Evolutionary conservation across 768 basidiomycete genomes (phyloP), one percentile per base, ranked within the genome.

Genomic region (Cystobasidium tubakii): DNA sequence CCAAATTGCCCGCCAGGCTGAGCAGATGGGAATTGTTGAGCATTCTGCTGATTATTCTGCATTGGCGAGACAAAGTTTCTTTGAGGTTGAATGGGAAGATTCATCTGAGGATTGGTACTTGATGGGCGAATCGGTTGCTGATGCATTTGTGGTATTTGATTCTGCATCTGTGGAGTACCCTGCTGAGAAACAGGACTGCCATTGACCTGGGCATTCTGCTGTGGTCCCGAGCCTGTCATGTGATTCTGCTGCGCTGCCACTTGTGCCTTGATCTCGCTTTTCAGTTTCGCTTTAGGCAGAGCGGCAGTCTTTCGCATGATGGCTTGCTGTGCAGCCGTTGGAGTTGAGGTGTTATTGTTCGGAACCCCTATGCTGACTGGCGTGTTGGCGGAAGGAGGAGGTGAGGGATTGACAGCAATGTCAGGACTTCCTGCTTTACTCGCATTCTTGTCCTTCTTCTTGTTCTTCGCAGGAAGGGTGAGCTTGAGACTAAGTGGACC

Each of bases 211-310:
- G 12, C 4, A 15, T 60, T 27, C 21, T 60, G 57, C 23, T 27
- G 57, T 60, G 12, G 23, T 60, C 33, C 29, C 17, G 33, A 7
- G 13, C 21, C 13, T 60, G 4, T 6, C 6, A 29, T 27, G 2
- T 60, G 57, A 12, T 60, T 12, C 13, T 60, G 25, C 21, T 60
- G 57, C 27, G 29, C 57, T 60, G 57, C 33, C 23, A 25, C 57
- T 31, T 60, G 57, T 29, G 57, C 57, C 25, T 71, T 71, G 9
- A 71, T 43, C 7, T 71, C 69, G 29, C 69, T 71, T 53, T 71
- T 71, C 33, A 71, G 69, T 44, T 71, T 71, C 9, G 69, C 69
- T 42, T 71, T 71, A 2, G 69, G 69, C 25, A 71, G 36, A 60
- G 23, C 33, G 21, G 69, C 69, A 33, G 69, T 71, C 34, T 71